Evolutionary conservation across 495 filamentous ascomycete genomes (phyloP), one percentile per base, ranked within the genome.

Genomic region (Rhizodiscina lignyota): DNA sequence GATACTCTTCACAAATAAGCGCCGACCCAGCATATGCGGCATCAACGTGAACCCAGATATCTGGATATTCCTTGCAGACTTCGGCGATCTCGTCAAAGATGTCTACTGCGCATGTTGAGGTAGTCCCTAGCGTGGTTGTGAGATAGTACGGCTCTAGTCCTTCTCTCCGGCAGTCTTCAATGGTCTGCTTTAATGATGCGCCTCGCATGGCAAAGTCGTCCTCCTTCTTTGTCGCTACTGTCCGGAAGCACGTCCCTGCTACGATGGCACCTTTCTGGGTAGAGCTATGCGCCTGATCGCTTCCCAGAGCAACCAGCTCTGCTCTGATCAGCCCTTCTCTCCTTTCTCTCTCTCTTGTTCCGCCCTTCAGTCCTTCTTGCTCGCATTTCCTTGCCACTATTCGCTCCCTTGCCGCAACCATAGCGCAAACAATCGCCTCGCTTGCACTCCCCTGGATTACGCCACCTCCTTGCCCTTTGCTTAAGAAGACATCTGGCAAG

Each of bases 361-460:
- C 47, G 1, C 61, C 64, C 31, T 67, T 61, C 3, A 42, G 41
- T 34, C 47, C 44, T 20, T 51, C 39, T 15, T 3, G 37, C 4
- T 30, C 31, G 1, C 43, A 30, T 6, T 40, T 20, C 15, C 43
- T 16, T 10, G 43, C 12, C 2, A 59, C 22, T 3, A 51, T 43
- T 3, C 85, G 69, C 45, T 97, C 87, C 5, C 89, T 66, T 1
- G 89, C 89, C 1, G 87, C 84, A 6, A 94, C 79, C 59, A 94
- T 76, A 34, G 82, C 74, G 0, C 80, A 86, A 1, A 85, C 77
- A 5, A 93, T 67, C 3, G 86, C 81, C 54, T 97, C 89, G 38
- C 76, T 83, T 2, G 89, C 87, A 19, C 78, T 89, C 40, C 87
- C 85, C 53, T 97, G 89, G 42, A 97, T 92, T 13, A 97, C 87